Conservation (phyloP, 2,329 filamentous ascomycete species). For the Albophoma yamanashiensis region DNA sequence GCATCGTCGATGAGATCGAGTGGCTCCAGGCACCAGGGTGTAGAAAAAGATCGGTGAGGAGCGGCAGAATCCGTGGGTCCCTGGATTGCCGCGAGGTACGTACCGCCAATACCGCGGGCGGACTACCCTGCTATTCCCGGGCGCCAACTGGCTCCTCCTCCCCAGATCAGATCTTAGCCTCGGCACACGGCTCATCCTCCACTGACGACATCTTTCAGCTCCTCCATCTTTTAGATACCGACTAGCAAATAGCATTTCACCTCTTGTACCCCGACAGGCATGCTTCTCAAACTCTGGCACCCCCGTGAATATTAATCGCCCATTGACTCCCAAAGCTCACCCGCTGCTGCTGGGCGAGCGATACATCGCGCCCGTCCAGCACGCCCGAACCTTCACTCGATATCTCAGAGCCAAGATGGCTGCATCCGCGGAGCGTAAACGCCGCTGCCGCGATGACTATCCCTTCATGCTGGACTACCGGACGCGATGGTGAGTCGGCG, state of each 20-base stretch:
- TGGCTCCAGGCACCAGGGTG: background rate
- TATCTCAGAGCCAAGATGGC: background rate
- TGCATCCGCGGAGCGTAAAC: slow-evolving; percentile 36
- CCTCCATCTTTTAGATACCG: background rate
- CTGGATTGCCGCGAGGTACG: background rate
- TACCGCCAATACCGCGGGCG: too few species aligned
- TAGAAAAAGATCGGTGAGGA: slow-evolving; percentile 12
- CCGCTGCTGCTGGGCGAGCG: background rate
- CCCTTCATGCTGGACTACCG: slow-evolving; percentile 70
- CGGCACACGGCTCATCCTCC: background rate
- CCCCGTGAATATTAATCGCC: background rate
- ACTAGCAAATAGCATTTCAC: background rate
- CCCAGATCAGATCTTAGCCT: background rate
- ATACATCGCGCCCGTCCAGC: background rate
- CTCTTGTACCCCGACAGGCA: background rate
- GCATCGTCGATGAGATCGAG: background rate
- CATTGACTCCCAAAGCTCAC: background rate
- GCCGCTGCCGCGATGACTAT: slow-evolving; percentile 61
- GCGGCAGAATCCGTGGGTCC: slow-evolving; percentile 13
- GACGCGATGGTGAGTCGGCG: slow-evolving; percentile 59
- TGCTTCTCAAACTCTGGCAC: background rate
- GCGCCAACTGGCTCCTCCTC: background rate
- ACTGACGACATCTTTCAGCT: background rate
- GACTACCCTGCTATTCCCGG: background rate
- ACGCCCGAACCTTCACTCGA: background rate